phyloP scores from a whole-genome alignment of 2,329 filamentous ascomycete species.

The Trichophyton verrucosum region DNA sequence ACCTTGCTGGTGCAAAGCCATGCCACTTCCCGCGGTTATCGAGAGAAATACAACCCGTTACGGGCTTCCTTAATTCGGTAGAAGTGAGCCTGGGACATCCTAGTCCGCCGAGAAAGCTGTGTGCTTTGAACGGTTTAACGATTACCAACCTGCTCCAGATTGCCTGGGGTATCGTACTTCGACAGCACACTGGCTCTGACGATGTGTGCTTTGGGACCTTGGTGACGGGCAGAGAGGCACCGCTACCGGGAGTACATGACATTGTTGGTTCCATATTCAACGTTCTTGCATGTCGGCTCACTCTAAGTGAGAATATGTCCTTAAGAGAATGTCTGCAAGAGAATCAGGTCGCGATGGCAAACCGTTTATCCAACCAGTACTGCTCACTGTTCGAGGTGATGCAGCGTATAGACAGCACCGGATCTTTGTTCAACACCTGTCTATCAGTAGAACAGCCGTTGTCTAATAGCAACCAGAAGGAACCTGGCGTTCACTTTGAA shows the following conservation, averaged over 20 bases:
- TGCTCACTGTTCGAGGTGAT: slow-evolving; percentile 9
- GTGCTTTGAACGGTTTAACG: slow-evolving; percentile 5
- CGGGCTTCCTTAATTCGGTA: background rate
- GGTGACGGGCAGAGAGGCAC: slow-evolving; percentile 28
- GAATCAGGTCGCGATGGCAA: background rate
- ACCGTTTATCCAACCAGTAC: slow-evolving; percentile 7
- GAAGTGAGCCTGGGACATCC: background rate
- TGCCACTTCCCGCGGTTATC: background rate
- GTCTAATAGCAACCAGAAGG: background rate
- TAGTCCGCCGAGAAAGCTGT: slow-evolving; percentile 2
- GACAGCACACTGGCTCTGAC: slow-evolving; percentile 23
- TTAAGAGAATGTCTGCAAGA: slow-evolving; percentile 14
- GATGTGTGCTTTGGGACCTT: slow-evolving; percentile 31
- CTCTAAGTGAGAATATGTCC: background rate
- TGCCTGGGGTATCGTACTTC: slow-evolving; percentile 28
- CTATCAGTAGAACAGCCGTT: slow-evolving; percentile 11
- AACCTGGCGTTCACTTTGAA: background rate
- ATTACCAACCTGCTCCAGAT: slow-evolving; percentile 44
- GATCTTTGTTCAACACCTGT: slow-evolving; percentile 10
- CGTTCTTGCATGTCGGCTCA: background rate
- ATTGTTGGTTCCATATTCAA: slow-evolving; percentile 15
- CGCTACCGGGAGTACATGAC: slow-evolving; percentile 24
- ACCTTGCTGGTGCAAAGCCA: slow-evolving; percentile 4
- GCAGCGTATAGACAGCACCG: background rate
- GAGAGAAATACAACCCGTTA: background rate